Evolutionary conservation across 1,284 basidiomycete genomes (phyloP).

Genomic region (Takashimella tepidaria): DNA sequence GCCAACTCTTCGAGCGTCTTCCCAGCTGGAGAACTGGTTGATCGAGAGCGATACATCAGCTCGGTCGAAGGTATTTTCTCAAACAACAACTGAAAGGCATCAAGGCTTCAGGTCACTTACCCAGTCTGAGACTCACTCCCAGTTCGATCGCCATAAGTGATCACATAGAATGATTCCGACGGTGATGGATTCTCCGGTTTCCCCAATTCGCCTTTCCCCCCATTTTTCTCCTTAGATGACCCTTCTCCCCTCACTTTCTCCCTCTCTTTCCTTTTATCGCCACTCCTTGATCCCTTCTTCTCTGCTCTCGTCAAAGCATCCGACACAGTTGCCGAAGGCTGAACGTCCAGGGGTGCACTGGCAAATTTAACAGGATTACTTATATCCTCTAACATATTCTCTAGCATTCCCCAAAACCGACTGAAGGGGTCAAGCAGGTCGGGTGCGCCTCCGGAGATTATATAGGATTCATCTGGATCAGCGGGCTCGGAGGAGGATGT

Average conservation of each 20-base stretch:
- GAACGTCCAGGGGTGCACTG: conserved; percentile 28
- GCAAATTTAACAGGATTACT: conserved; percentile 40
- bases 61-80: too few species aligned
- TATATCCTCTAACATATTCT: conserved; percentile 45
- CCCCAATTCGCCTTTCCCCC: conserved; percentile 3
- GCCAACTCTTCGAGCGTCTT: conserved; percentile 48
- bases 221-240: conserved; percentile 7
- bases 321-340: not conserved
- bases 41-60: not conserved
- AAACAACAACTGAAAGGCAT: too few species aligned
- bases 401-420: conserved; percentile 48
- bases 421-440: conserved; percentile 45
- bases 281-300: conserved; percentile 1
- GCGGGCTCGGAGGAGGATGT: conserved; percentile 31
- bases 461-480: conserved; percentile 28
- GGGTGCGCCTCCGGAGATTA: conserved; percentile 31
- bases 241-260: conserved; percentile 7
- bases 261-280: conserved; percentile 6
- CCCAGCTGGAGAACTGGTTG: conserved; percentile 8
- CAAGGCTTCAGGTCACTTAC: too few species aligned
- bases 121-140: not conserved
- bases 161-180: conserved; percentile 33
- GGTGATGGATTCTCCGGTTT: conserved; percentile 16
- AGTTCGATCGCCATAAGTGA: not conserved
- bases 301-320: conserved; percentile 2